A percentile compares a stretch with the other conserved stretches of the same genome.
Evolutionary conservation across 768 basidiomycete species (phyloP).

Genomic region (Auricularia sp.): DNA sequence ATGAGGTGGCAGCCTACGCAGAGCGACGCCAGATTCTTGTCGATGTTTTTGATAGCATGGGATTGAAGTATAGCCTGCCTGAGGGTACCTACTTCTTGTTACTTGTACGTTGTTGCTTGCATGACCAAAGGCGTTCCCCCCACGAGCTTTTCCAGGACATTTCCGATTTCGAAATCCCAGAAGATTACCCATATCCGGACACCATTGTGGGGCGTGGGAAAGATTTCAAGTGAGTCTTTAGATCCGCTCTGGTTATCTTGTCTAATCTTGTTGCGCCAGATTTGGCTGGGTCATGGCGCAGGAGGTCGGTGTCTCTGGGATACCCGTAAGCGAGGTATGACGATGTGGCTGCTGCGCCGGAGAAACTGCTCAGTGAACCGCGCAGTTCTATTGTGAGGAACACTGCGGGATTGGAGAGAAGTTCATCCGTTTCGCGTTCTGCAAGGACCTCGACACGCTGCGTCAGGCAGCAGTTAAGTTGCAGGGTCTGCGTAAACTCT

Average conservation of each 20-base stretch:
- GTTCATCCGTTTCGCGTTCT: constrained; percentile 86
- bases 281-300: constrained; percentile 81
- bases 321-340: constrained; percentile 88
- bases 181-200: constrained; percentile 72
- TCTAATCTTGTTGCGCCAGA: background rate
- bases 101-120: constrained; percentile 37
- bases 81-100: constrained; percentile 89
- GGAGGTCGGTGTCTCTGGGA: constrained; percentile 83
- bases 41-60: constrained; percentile 71
- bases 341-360: background rate
- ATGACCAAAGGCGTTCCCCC: constrained; percentile 2
- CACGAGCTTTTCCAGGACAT: constrained; percentile 45
- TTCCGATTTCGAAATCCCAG: constrained; percentile 65
- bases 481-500: constrained; percentile 58
- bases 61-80: constrained; percentile 76
- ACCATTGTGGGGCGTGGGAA: constrained; percentile 68
- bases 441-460: constrained; percentile 87
- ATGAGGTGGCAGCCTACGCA: constrained; percentile 63
- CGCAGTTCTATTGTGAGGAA: constrained; percentile 83
- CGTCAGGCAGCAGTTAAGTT: constrained; percentile 75
- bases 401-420: constrained; percentile 79
- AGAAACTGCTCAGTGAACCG: constrained; percentile 8
- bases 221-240: constrained; percentile 62
- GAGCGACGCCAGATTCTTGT: constrained; percentile 70
- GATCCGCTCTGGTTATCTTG: background rate